A percentile compares a stretch with the other conserved stretches of the same genome.
Evolutionary conservation across 2,329 filamentous ascomycete genomes (phyloP).

Genomic region (Bisporella sp.): DNA sequence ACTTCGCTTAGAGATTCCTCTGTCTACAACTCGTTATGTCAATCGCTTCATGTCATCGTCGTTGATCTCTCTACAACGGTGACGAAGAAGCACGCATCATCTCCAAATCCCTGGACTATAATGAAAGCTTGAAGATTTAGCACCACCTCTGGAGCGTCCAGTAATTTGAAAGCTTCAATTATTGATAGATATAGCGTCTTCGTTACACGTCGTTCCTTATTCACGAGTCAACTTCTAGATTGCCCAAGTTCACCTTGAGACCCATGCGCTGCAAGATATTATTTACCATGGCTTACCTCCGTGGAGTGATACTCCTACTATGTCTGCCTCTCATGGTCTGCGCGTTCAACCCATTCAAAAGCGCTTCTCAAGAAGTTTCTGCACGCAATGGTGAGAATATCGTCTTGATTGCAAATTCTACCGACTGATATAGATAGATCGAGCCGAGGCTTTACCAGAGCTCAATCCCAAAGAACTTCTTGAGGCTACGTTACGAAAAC

Average conservation of each 20-base stretch:
- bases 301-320: neutral
- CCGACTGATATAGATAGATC: too few species aligned
- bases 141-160: too few species aligned
- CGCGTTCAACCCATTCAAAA: slow-evolving; percentile 9
- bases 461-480: slow-evolving; percentile 7
- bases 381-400: neutral
- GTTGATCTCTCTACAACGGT: too few species aligned
- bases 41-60: too few species aligned
- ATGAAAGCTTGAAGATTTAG: too few species aligned
- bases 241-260: neutral
- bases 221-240: neutral
- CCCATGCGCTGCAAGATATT: too few species aligned
- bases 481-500: slow-evolving; percentile 13
- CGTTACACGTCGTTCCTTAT: neutral
- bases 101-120: too few species aligned
- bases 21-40: too few species aligned
- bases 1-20: too few species aligned
- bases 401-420: too few species aligned
- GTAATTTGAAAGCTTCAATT: neutral
- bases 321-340: slow-evolving; percentile 1
- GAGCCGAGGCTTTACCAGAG: neutral
- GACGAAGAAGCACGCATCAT: too few species aligned
- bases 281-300: slow-evolving; percentile 6
- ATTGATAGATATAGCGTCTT: too few species aligned
- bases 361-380: neutral